A percentile compares a stretch with the other conserved stretches of the same genome.
These are phyloP conservation scores for Neonectria neomacrospora DNA, from an alignment of 2,329 filamentous ascomycete genomes.

Conservation along the genomic window DNA sequence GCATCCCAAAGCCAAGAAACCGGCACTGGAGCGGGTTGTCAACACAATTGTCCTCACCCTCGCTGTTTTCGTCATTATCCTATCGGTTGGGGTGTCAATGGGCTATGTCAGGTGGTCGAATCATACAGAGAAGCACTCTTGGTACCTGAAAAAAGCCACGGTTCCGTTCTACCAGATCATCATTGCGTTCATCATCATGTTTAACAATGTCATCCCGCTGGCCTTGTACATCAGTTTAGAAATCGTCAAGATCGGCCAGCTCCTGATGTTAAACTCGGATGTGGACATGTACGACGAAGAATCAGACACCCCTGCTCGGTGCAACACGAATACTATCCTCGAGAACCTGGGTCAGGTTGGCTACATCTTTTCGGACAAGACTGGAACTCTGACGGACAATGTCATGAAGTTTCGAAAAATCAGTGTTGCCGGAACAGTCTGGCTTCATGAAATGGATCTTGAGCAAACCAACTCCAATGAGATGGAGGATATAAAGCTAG, in stretches of 20 bases:
- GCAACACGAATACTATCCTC: slow-evolving; percentile 93
- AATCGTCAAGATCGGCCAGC: slow-evolving; percentile 81
- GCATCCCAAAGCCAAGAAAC: slow-evolving; percentile 85
- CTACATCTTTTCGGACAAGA: slow-evolving; percentile 95
- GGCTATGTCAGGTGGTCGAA: slow-evolving; percentile 83
- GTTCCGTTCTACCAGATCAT: slow-evolving; percentile 86
- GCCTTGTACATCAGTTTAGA: slow-evolving; percentile 93
- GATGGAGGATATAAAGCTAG: slow-evolving; percentile 31
- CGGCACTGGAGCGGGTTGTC: slow-evolving; percentile 77
- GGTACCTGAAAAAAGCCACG: slow-evolving; percentile 77
- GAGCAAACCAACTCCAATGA: slow-evolving; percentile 48
- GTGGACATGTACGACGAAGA: slow-evolving; percentile 90
- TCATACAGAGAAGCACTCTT: slow-evolving; percentile 73
- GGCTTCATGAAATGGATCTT: slow-evolving; percentile 84
- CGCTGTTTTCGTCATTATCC: slow-evolving; percentile 79
- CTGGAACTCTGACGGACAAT: slow-evolving; percentile 93
- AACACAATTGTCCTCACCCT: slow-evolving; percentile 86
- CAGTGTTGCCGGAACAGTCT: slow-evolving; percentile 88
- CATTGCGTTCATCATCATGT: slow-evolving; percentile 93
- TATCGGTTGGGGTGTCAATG: slow-evolving; percentile 84
- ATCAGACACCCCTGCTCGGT: slow-evolving; percentile 86
- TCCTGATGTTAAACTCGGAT: slow-evolving; percentile 83
- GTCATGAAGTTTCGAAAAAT: slow-evolving; percentile 95
- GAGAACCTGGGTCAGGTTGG: slow-evolving; percentile 92
- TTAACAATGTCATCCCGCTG: slow-evolving; percentile 94